Conservation (phyloP, 305 asterid species). For the Fraxinus sp. region DNA sequence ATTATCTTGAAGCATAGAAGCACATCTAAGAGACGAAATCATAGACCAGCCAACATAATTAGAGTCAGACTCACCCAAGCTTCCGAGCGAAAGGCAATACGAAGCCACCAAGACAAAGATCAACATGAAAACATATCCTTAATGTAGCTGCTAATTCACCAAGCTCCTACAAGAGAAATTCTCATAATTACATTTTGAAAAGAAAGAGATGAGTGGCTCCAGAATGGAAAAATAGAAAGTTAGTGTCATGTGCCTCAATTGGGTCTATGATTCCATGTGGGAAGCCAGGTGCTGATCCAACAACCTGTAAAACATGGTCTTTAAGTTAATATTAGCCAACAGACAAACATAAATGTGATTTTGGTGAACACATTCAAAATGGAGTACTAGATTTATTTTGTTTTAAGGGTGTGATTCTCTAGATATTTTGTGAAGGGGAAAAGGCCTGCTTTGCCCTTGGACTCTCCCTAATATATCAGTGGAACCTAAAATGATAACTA, state of each 20-base stretch:
- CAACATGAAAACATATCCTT: conserved; percentile 87
- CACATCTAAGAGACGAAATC: background rate
- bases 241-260: conserved; percentile 65
- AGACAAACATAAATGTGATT: conserved; percentile 13
- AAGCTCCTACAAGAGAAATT: conserved; percentile 63
- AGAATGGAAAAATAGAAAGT: conserved; percentile 23
- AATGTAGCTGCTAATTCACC: conserved; percentile 71
- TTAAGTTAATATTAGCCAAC: conserved; percentile 14
- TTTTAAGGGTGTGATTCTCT: background rate
- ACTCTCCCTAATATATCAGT: background rate
- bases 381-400: background rate
- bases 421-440: background rate
- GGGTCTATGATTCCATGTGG: conserved; percentile 99
- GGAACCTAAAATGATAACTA: background rate
- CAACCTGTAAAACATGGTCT: conserved; percentile 54
- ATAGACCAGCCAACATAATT: background rate
- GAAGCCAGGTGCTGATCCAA: conserved; percentile 99
- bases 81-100: conserved; percentile 97
- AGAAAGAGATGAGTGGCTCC: conserved; percentile 15
- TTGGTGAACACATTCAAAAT: background rate
- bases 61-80: conserved; percentile 69
- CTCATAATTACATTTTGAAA: conserved; percentile 24
- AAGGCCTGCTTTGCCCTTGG: background rate
- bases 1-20: background rate
- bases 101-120: conserved; percentile 98